phyloP scores from a whole-genome alignment of 805 yeast genomes.

The Yarrowia sp. region DNA sequence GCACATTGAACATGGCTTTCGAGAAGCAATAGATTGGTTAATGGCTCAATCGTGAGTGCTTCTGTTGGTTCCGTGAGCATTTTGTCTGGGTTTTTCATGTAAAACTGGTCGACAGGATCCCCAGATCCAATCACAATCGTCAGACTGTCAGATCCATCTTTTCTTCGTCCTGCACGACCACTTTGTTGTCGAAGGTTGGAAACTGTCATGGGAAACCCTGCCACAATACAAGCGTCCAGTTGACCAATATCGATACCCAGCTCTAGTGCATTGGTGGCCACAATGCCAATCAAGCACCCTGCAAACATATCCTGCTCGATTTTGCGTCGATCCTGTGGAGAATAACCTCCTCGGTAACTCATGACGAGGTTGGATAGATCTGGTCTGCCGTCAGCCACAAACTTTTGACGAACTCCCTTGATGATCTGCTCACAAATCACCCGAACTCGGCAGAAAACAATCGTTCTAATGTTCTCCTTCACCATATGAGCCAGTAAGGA shows the following conservation, averaged over 20 bases:
- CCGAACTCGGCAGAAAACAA: slow-evolving; percentile 87
- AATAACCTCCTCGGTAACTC: slow-evolving; percentile 95
- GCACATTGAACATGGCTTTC: slow-evolving; percentile 94
- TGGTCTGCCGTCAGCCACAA: slow-evolving; percentile 44
- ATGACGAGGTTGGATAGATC: slow-evolving; percentile 50
- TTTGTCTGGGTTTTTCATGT: slow-evolving; percentile 64
- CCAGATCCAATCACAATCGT: slow-evolving; percentile 78
- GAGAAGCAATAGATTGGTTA: slow-evolving; percentile 59
- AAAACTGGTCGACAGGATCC: slow-evolving; percentile 82
- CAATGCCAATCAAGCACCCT: slow-evolving; percentile 79
- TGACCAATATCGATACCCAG: slow-evolving; percentile 94
- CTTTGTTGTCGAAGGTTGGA: slow-evolving; percentile 91
- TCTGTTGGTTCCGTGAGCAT: slow-evolving; percentile 50
- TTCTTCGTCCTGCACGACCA: slow-evolving; percentile 95
- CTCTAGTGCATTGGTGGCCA: slow-evolving; percentile 94
- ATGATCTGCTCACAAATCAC: slow-evolving; percentile 81
- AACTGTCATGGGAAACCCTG: slow-evolving; percentile 88
- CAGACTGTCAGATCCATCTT: slow-evolving; percentile 62
- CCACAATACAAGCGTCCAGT: slow-evolving; percentile 84
- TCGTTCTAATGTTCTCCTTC: slow-evolving; percentile 65
- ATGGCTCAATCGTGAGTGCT: slow-evolving; percentile 59
- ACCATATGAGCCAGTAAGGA: slow-evolving; percentile 66
- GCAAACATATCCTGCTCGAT: slow-evolving; percentile 89
- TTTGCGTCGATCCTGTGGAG: slow-evolving; percentile 77
- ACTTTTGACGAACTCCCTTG: slow-evolving; percentile 69